Evolutionary conservation across 352 stramenopile species (phyloP).

Genomic region (Thraustochytrium sp.): DNA sequence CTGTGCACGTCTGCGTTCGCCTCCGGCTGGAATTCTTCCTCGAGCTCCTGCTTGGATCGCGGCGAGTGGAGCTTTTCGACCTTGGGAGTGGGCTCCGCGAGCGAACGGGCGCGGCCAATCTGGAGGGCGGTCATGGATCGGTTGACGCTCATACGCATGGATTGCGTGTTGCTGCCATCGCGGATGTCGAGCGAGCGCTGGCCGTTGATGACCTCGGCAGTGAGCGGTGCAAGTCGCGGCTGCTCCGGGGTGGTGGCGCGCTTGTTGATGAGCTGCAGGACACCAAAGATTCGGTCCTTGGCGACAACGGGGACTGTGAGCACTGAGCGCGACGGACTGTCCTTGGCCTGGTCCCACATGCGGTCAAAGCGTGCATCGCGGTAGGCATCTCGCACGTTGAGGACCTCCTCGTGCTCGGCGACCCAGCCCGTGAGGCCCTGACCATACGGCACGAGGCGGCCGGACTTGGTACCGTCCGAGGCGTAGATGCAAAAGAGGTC

Average conservation of each 20-base stretch:
- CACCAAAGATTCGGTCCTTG: slow-evolving; percentile 29
- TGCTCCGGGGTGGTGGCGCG: not conserved
- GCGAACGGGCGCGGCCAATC: not conserved
- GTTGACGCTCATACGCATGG: not conserved
- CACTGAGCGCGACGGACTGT: slow-evolving; percentile 52
- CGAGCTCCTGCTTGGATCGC: too few species aligned
- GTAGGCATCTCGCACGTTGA: slow-evolving; percentile 83
- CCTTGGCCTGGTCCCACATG: slow-evolving; percentile 63
- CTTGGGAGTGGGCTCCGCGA: too few species aligned
- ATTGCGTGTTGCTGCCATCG: not conserved
- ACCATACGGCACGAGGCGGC: slow-evolving; percentile 64
- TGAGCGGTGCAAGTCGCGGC: not conserved
- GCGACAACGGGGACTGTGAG: slow-evolving; percentile 19
- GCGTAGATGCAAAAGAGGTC: slow-evolving; percentile 44
- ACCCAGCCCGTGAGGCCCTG: slow-evolving; percentile 81
- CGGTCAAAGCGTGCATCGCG: slow-evolving; percentile 78
- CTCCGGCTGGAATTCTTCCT: not conserved
- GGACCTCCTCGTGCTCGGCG: slow-evolving; percentile 65
- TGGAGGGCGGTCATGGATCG: not conserved
- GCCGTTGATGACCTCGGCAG: not conserved
- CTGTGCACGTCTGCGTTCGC: not conserved
- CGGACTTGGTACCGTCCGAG: slow-evolving; percentile 57
- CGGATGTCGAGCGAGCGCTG: not conserved
- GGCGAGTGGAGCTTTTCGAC: too few species aligned
- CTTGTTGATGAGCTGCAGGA: slow-evolving; percentile 43